These are phyloP conservation scores for Hypoxylon sp. DNA, from an alignment of 2,329 filamentous ascomycete genomes.

Conservation along the genomic window DNA sequence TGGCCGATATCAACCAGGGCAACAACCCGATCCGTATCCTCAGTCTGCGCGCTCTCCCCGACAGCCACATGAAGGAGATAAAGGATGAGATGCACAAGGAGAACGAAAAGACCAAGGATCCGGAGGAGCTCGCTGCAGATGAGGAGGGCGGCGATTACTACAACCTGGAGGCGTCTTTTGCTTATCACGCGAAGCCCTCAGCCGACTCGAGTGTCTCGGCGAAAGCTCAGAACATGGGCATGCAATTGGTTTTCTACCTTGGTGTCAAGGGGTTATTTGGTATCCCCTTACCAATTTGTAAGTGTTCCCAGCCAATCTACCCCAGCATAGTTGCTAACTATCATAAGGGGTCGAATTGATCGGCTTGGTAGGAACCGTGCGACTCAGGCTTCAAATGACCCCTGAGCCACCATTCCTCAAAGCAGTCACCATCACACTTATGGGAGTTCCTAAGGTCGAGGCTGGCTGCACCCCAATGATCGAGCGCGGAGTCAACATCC, in stretches of 20 bases:
- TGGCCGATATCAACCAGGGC: slow-evolving; percentile 95
- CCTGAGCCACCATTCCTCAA: slow-evolving; percentile 94
- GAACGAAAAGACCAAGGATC: slow-evolving; percentile 84
- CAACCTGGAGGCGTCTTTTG: slow-evolving; percentile 90
- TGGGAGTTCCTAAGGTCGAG: slow-evolving; percentile 90
- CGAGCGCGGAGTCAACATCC: slow-evolving; percentile 88
- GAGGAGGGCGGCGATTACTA: slow-evolving; percentile 94
- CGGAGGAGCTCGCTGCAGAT: slow-evolving; percentile 86
- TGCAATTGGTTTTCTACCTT: slow-evolving; percentile 94
- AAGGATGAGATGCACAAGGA: slow-evolving; percentile 84
- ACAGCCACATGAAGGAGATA: slow-evolving; percentile 82
- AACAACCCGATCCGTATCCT: slow-evolving; percentile 90
- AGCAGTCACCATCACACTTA: slow-evolving; percentile 90
- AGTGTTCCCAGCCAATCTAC: slow-evolving; percentile 37
- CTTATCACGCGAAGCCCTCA: slow-evolving; percentile 88
- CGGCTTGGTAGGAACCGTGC: slow-evolving; percentile 88
- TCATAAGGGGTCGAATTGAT: slow-evolving; percentile 79
- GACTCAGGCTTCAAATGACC: slow-evolving; percentile 84
- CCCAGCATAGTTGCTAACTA: slow-evolving; percentile 32
- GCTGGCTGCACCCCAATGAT: slow-evolving; percentile 94
- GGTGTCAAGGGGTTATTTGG: slow-evolving; percentile 91
- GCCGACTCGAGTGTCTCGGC: slow-evolving; percentile 74
- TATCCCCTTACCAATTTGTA: slow-evolving; percentile 84
- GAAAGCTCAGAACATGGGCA: slow-evolving; percentile 95
- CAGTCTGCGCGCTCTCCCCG: slow-evolving; percentile 86